Conservation (phyloP, 257 asterid genomes). For the Nicotiana sylvestris region DNA sequence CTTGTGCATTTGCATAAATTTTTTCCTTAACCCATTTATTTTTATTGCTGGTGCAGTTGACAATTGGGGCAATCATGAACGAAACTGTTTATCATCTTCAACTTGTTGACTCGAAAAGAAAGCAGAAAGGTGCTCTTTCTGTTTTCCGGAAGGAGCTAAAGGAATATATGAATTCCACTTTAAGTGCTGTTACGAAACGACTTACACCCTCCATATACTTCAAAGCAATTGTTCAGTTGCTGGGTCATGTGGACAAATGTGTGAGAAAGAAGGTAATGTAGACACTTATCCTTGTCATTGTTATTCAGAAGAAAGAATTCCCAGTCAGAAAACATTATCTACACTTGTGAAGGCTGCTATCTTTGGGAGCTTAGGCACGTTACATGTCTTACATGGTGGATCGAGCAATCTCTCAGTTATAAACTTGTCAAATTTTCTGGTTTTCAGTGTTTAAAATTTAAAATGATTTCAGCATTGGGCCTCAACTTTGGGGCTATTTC, state of each 20-base stretch:
- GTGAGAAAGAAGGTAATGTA: constrained; percentile 67
- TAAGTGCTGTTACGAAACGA: constrained; percentile 48
- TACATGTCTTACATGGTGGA: neutral
- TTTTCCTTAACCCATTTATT: constrained; percentile 14
- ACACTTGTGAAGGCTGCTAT: neutral
- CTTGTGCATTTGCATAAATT: neutral
- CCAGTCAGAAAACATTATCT: neutral
- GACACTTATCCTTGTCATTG: neutral
- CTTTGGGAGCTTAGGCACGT: neutral
- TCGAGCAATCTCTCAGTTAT: neutral
- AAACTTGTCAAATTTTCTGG: neutral
- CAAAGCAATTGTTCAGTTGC: constrained; percentile 52
- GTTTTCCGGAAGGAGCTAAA: constrained; percentile 60
- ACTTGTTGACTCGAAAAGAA: constrained; percentile 46
- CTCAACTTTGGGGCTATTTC: neutral
- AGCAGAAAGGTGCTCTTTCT: constrained; percentile 43
- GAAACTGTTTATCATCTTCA: constrained; percentile 58
- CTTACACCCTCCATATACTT: constrained; percentile 68
- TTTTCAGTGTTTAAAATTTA: neutral
- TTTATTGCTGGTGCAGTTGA: constrained; percentile 42
- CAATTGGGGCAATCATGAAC: constrained; percentile 75
- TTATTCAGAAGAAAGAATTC: neutral
- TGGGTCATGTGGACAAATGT: constrained; percentile 47
- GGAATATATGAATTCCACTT: constrained; percentile 41
- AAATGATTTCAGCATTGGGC: neutral